Percentiles rank a stretch among this genome's conserved stretches.
Evolutionary conservation across 805 yeast genomes (phyloP).

Genomic region (Saccharomycopsis microspora): DNA sequence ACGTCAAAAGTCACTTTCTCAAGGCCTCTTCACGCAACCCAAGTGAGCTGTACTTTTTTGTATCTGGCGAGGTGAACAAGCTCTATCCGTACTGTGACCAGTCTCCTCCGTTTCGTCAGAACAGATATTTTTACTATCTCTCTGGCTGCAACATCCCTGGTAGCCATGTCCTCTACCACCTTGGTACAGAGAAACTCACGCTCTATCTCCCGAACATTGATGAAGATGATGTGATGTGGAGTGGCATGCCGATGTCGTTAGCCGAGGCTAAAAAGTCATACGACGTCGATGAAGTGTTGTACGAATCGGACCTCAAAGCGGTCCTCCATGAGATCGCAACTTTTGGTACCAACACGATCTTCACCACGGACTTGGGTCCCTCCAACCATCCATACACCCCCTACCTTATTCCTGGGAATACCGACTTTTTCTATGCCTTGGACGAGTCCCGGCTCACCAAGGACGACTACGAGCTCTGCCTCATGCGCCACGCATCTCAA

Average conservation of each 20-base stretch:
- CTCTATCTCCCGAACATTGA: constrained; percentile 78
- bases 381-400: constrained; percentile 27
- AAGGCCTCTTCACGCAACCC: constrained; percentile 18
- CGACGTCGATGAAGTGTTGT: constrained; percentile 77
- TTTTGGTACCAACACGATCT: constrained; percentile 23
- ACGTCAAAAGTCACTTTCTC: constrained; percentile 32
- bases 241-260: constrained; percentile 68
- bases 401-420: constrained; percentile 32
- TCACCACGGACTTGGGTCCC: constrained; percentile 47
- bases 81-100: constrained; percentile 72
- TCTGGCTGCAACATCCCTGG: constrained; percentile 80
- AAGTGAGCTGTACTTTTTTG: constrained; percentile 32
- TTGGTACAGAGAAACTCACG: constrained; percentile 42
- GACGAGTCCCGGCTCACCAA: constrained; percentile 83
- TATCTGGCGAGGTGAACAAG: constrained; percentile 50
- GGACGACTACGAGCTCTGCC: constrained; percentile 67
- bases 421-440: constrained; percentile 53
- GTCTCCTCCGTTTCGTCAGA: constrained; percentile 70
- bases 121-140: constrained; percentile 80
- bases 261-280: constrained; percentile 54
- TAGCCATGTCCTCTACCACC: constrained; percentile 50
- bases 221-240: constrained; percentile 91
- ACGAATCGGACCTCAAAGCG: constrained; percentile 36
- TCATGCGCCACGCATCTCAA: constrained; percentile 69
- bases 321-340: constrained; percentile 24